Base-by-base conservation (phyloP, 352 stramenopile species). In the Phytopythium ostracodes region DNA sequence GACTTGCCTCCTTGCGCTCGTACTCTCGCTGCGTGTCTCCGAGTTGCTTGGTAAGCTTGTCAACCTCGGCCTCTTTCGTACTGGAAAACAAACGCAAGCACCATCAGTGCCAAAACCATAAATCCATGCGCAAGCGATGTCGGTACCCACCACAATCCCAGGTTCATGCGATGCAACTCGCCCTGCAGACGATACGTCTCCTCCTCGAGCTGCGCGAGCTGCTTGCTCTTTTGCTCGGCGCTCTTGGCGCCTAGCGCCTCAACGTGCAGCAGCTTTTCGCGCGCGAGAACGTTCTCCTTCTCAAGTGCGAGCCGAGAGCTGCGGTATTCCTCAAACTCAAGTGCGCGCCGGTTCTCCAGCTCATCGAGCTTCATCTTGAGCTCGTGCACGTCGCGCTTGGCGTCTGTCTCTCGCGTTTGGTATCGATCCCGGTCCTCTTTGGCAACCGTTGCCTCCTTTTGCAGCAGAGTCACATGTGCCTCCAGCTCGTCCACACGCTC, bases 281-380 rank as follows among this genome's bases (percentile, higher is more conserved):
- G 73, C 25, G 84, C 50, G 24, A 78, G 70, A 4, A 55, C 70
- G 56, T 67, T 75, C 46, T 92, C 80, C 14, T 79, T 76, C 71
- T 92, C 80, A 7, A 90, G 68, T 4, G 77, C 64, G 17, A 70
- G 69, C 4, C 81, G 67, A 29, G 73, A 56, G 1, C 62, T 67
- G 3, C 80, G 77, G 42, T 90, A 89, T 46, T 91, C 83, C 63
- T 94, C 82, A 67, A 87, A 89, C 42, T 92, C 80, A 38, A 89
- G 68, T 35, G 77, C 78, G 14, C 70, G 73, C 4, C 65, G 62
- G 47, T 78, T 88, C 36, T 94, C 81, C 8, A 91, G 72, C 50
- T 91, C 81, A 10, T 92, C 80, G 7, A 91, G 56, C 44, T 86
- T 79, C 78, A 89, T 80, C 33, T 73, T 81, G 17, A 81, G 65